phyloP scores from a whole-genome alignment of 805 yeast species.

The Candida odintsovae region DNA sequence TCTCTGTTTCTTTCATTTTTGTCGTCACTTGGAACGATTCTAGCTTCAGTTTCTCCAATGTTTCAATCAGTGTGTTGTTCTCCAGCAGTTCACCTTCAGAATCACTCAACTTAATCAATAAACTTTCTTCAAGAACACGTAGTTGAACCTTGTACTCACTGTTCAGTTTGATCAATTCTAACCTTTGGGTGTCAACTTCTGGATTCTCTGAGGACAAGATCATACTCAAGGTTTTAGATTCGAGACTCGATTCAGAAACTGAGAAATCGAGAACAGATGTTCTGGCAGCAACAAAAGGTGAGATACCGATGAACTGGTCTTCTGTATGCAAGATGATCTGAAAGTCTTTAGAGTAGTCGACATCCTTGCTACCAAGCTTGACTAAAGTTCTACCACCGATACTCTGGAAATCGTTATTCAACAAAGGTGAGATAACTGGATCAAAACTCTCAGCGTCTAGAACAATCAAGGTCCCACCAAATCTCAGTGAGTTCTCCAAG shows the following conservation, averaged over 20 bases:
- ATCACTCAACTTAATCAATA: slow-evolving; percentile 52
- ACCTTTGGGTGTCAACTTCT: slow-evolving; percentile 54
- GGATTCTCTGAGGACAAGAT: slow-evolving; percentile 55
- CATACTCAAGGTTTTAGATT: slow-evolving; percentile 53
- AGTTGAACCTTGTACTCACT: slow-evolving; percentile 54
- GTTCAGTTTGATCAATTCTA: slow-evolving; percentile 47
- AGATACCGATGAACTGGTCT: slow-evolving; percentile 41
- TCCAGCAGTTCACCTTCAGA: slow-evolving; percentile 63
- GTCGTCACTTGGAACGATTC: slow-evolving; percentile 51
- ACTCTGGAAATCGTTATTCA: slow-evolving; percentile 52
- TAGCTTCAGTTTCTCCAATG: slow-evolving; percentile 58
- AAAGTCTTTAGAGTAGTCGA: slow-evolving; percentile 67
- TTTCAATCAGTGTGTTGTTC: slow-evolving; percentile 50
- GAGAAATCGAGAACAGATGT: slow-evolving; percentile 65
- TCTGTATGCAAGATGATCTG: slow-evolving; percentile 53
- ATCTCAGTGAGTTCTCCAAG: slow-evolving; percentile 74
- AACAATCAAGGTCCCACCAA: slow-evolving; percentile 71
- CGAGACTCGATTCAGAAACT: slow-evolving; percentile 61
- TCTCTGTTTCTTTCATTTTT: slow-evolving; percentile 49
- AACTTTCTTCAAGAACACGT: slow-evolving; percentile 47
- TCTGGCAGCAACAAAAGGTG: slow-evolving; percentile 57
- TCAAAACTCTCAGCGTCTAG: slow-evolving; percentile 79
- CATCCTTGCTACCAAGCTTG: slow-evolving; percentile 50
- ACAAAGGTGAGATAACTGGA: slow-evolving; percentile 60
- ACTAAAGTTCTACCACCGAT: slow-evolving; percentile 69